Evolutionary conservation across 139 green algal genomes (phyloP).

Genomic region (Micromonas pusilla): DNA sequence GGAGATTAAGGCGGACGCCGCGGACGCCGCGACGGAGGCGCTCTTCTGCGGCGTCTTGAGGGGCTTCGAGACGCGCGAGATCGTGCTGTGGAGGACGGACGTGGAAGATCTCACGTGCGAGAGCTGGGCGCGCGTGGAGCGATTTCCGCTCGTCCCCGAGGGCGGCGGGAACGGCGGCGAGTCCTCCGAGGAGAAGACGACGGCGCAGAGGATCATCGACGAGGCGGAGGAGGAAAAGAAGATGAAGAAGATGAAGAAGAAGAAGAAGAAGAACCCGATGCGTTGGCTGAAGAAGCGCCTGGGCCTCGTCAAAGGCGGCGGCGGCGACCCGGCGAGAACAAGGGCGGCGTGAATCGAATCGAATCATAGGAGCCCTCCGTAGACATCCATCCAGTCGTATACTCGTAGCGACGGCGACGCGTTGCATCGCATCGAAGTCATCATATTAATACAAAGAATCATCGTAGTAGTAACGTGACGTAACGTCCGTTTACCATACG

Average conservation of each 20-base stretch:
- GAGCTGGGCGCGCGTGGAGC: not conserved
- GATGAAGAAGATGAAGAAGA: not conserved
- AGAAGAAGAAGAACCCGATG: not conserved
- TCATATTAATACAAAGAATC: not conserved
- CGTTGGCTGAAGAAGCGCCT: no score
- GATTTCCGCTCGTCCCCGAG: not conserved
- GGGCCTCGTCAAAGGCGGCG: no score
- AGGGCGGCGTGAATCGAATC: no score
- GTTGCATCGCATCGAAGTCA: no score
- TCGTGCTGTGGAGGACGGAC: constrained; percentile 17
- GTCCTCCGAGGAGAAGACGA: not conserved
- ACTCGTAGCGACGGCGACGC: no score
- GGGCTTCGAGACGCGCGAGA: not conserved
- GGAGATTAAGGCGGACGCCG: not conserved
- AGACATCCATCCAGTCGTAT: no score
- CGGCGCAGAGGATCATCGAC: not conserved
- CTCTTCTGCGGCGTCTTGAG: not conserved
- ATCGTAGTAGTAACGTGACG: not conserved
- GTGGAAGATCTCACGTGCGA: constrained; percentile 7
- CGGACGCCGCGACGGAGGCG: not conserved
- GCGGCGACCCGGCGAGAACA: no score
- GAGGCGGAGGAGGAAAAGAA: not conserved
- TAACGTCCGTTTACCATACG: not conserved
- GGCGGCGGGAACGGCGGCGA: not conserved
- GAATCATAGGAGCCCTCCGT: no score